Conservation (phyloP, 208 protist species). For the Angomonas deanei region DNA sequence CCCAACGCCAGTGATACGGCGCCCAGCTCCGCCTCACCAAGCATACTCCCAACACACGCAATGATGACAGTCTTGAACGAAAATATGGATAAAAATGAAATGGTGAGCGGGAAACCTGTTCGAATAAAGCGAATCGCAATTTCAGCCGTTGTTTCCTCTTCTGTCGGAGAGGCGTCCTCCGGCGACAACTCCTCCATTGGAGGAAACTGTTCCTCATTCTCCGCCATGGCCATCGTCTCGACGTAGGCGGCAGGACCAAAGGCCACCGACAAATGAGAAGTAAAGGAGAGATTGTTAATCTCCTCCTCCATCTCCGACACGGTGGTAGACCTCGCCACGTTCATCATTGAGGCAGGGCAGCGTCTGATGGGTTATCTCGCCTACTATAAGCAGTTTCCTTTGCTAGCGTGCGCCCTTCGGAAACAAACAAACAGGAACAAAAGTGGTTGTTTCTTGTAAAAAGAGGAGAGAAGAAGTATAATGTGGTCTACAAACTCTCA, state of each 20-base stretch:
- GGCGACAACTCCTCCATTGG: conserved; percentile 9
- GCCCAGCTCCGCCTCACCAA: conserved; percentile 63
- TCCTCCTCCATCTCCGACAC: not conserved
- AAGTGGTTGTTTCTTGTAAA: no score
- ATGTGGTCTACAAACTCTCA: no score
- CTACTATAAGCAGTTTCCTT: no score
- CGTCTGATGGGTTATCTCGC: not conserved
- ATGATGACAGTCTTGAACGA: conserved; percentile 69
- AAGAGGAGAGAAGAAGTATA: no score
- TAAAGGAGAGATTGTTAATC: conserved; percentile 36
- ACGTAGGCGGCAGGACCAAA: conserved; percentile 11
- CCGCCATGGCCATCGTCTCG: conserved; percentile 8
- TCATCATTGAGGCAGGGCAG: no score
- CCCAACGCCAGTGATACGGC: conserved; percentile 66
- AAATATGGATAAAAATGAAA: conserved; percentile 66
- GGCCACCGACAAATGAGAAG: conserved; percentile 17
- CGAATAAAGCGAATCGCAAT: conserved; percentile 63
- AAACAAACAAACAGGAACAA: no score
- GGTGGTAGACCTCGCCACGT: no score
- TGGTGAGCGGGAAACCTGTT: conserved; percentile 56
- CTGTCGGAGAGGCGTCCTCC: conserved; percentile 10
- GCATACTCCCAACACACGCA: conserved; percentile 42
- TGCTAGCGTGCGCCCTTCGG: no score
- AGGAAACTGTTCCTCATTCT: not conserved
- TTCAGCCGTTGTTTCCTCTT: conserved; percentile 20